Evolutionary conservation across 2,329 filamentous ascomycete genomes (phyloP), one percentile per base, ranked within the genome.

Genomic region (Clathrospora elynae): DNA sequence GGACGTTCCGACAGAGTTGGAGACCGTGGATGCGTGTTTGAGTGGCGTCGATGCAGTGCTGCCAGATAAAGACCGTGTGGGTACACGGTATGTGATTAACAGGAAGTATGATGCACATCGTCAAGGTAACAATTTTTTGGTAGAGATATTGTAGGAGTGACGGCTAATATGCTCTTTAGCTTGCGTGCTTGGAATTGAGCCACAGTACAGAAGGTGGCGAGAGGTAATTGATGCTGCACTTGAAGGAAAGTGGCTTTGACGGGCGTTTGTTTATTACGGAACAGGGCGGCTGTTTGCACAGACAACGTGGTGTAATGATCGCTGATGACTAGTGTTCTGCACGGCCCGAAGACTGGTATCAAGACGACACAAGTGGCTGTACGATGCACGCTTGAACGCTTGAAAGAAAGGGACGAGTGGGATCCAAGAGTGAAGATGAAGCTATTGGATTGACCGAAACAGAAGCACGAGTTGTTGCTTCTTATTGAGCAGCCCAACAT

Each of bases 361-460:
- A 42, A 36, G 40, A 18, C 7, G 4, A 23, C 14, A 29, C 29
- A 28, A 29, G 29, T 26, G 24, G 16, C 20, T 24, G 12, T 37
- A 26, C 20, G 18, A 22, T 31, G 19, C 22, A 33, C 33, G 40
- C 40, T 32, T 30, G 18, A 29, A 33, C 36, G 13, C 23, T 13
- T 18, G 24, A 17, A 41, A 22, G 17, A 41, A 20, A 20, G 4
- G 16, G 28, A 25, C 29, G 28, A 28, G 33, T 40, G 33, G 36
- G 26, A 20, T 8, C 12, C 22, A 25, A 32, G 22, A 31, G 30
- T 25, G 22, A 41, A 7, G 22, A 10, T 22, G 12, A 23, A 23
- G 6, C 6, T 10, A 6, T 23, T 23, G 20, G 10, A 23, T 6
- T 23, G 20, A 23, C 20, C 10, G 20, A 10, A 23, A 23, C 6